Base-by-base conservation (phyloP, 208 protist species). In the Phytomonas francai region DNA sequence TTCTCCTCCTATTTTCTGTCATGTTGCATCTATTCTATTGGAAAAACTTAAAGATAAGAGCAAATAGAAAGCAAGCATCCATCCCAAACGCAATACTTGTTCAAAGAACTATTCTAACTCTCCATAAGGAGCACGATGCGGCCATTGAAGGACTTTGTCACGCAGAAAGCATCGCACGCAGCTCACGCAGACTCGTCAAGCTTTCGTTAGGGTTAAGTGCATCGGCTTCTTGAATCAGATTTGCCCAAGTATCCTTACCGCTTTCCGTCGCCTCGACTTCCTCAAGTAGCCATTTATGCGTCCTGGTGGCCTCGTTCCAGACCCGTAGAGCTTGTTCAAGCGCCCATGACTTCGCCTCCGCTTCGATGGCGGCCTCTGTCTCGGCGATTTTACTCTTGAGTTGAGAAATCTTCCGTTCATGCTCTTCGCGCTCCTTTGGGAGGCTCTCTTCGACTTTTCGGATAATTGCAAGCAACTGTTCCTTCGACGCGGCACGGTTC, bases 271-370 rank as follows among this genome's bases (percentile, higher is more conserved):
- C 72, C 0, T 34, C 71, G 2, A 83, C 76, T 57, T 95, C 89
- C 36, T 91, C 85, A 2, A 70, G 60, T 0, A 92, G 25, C 57
- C 65, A 78, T 68, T 87, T 87, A 27, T 77, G 82, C 12, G 81
- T 72, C 42, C 86, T 78, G 8, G 73, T 84, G 67, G 83, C 91
- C 33, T 78, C 72, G 32, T 87, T 87, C 77, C 80, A 93, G 61
- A 80, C 77, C 32, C 76, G 73, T 77, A 89, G 81, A 11, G 85
- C 89, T 39, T 77, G 63, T 65, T 95, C 87, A 3, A 91, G 67
- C 6, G 78, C 83, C 85, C 83, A 92, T n/a, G 84, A 85, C 71
- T 89, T 91, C 28, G 78, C 84, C 69, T 95, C 87, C 12, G 77
- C 75, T 67, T 91, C 81, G 9, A 78, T 77, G 7, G 80, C 60